These are phyloP conservation scores for Fibroporia radiculosa DNA, from an alignment of 768 basidiomycete genomes.

Conservation along the genomic window DNA sequence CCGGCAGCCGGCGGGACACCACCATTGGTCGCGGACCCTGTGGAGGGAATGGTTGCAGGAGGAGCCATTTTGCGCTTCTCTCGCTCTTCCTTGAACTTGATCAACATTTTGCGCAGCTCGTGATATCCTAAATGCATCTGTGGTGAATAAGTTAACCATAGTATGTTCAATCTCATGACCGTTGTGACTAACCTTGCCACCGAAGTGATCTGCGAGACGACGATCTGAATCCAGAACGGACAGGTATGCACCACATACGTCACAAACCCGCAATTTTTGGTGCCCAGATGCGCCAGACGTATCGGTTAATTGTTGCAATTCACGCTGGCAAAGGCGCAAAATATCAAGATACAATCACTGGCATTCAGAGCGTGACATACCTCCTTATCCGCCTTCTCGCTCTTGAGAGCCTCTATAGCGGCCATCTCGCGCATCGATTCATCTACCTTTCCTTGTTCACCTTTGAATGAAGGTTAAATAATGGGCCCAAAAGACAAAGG, in stretches of 20 bases:
- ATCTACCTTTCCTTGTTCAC: constrained; percentile 98
- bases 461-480: constrained; percentile 38
- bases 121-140: constrained; percentile 99
- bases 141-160: not conserved
- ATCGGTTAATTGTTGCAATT: constrained; percentile 92
- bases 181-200: constrained; percentile 76
- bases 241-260: constrained; percentile 99
- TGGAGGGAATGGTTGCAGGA: constrained; percentile 31
- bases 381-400: constrained; percentile 94
- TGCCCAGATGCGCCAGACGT: constrained; percentile 99
- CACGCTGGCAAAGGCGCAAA: constrained; percentile 60
- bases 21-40: constrained; percentile 20
- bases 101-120: constrained; percentile 90
- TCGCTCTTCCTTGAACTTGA: constrained; percentile 85
- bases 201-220: constrained; percentile 98
- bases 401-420: constrained; percentile 95
- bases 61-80: constrained; percentile 67
- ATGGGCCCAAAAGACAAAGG: constrained; percentile 9
- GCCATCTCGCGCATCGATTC: constrained; percentile 98
- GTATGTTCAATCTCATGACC: not conserved
- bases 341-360: not conserved
- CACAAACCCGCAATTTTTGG: constrained; percentile 99
- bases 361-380: constrained; percentile 32
- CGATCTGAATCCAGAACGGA: constrained; percentile 97
- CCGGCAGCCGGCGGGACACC: constrained; percentile 27